These are phyloP conservation scores for Fraxinus paxiana DNA, from an alignment of 305 asterid species.

Conservation along the genomic window DNA sequence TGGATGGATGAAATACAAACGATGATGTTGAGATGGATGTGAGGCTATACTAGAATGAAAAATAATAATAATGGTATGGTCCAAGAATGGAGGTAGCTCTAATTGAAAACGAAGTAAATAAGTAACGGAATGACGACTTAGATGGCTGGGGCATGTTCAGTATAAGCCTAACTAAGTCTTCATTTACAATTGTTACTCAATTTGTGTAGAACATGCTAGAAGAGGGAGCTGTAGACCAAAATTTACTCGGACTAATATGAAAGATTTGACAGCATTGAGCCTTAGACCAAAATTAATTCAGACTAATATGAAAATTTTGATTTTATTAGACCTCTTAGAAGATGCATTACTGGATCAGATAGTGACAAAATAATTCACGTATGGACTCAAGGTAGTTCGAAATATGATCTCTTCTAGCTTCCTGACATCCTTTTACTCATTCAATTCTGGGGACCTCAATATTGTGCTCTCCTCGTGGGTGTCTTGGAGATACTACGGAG, in stretches of 20 bases:
- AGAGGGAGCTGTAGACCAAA: background rate
- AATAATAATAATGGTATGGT: background rate
- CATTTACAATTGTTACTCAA: background rate
- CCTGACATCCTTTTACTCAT: background rate
- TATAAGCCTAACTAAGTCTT: background rate
- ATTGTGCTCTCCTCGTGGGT: background rate
- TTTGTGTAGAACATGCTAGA: background rate
- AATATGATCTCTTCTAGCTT: background rate
- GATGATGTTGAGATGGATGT: background rate
- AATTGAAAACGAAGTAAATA: background rate
- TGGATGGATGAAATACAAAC: background rate
- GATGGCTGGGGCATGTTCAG: background rate
- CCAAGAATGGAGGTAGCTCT: background rate
- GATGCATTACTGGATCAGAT: background rate
- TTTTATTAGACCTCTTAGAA: background rate
- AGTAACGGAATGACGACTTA: background rate
- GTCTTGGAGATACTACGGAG: background rate
- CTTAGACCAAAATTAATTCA: background rate
- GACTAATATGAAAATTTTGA: background rate
- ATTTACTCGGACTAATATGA: background rate
- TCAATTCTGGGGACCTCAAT: background rate
- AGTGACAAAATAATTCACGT: background rate
- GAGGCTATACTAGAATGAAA: background rate
- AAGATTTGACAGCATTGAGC: background rate
- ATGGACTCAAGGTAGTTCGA: background rate